These are phyloP conservation scores for Cystobasidiaceae sp. DNA, from an alignment of 1,284 basidiomycete genomes.

Conservation along the genomic window DNA sequence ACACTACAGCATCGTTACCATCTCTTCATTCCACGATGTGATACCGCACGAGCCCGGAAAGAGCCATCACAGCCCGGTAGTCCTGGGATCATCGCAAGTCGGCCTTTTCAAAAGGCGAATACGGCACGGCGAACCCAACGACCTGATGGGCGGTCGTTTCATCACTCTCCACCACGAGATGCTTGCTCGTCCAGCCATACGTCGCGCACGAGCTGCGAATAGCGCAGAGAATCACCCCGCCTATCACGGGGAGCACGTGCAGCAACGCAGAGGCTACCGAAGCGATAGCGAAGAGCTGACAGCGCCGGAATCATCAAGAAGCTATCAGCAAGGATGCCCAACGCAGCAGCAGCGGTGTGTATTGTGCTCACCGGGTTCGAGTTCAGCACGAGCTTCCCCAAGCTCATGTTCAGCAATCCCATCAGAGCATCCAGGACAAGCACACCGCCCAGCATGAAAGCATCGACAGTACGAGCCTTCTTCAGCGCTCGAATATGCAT, in stretches of 20 bases:
- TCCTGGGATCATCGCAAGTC: too few species aligned
- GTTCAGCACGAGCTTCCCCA: neutral
- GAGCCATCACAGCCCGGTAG: too few species aligned
- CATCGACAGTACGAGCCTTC: neutral
- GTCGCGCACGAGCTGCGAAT: neutral
- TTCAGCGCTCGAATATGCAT: neutral
- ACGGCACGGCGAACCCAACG: too few species aligned
- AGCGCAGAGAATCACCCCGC: slow-evolving; percentile 1
- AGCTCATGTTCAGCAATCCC: neutral
- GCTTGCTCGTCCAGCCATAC: slow-evolving; percentile 2
- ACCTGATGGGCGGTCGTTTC: too few species aligned
- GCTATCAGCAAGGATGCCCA: neutral
- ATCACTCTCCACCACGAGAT: neutral
- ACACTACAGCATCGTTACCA: too few species aligned
- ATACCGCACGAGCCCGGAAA: too few species aligned
- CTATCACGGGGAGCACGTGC: slow-evolving; percentile 4
- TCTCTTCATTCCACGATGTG: too few species aligned
- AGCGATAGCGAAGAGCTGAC: neutral
- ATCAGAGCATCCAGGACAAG: neutral
- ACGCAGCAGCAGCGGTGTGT: neutral
- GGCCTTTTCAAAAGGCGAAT: too few species aligned
- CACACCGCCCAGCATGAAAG: neutral
- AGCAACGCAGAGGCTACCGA: neutral
- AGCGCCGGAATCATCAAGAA: neutral
- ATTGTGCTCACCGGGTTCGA: neutral